Conservation (phyloP, 2,329 filamentous ascomycete species). For the Saccharata proteae region DNA sequence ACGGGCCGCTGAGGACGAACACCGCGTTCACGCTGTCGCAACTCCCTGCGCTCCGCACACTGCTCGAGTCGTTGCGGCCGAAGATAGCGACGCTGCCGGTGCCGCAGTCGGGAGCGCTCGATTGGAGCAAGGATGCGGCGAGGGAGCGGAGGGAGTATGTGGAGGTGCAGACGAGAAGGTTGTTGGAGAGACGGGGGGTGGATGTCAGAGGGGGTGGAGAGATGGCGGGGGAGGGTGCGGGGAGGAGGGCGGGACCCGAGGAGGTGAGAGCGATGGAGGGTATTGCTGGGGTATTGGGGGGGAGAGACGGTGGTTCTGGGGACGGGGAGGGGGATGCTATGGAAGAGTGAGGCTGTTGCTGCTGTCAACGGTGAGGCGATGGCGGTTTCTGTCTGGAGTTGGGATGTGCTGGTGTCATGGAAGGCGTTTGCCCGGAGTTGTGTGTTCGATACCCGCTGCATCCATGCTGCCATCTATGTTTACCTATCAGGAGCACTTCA, state of each 20-base stretch:
- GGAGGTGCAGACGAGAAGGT: slow-evolving; percentile 41
- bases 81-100: slow-evolving; percentile 40
- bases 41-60: slow-evolving; percentile 61
- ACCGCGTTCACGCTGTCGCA: slow-evolving; percentile 72
- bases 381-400: too few relatives aligned
- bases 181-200: slow-evolving; percentile 62
- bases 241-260: slow-evolving; percentile 18
- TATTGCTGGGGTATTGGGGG: slow-evolving; percentile 15
- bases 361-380: too few relatives aligned
- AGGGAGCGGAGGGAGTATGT: slow-evolving; percentile 71
- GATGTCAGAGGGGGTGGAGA: slow-evolving; percentile 31
- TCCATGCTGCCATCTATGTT: too few relatives aligned
- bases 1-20: slow-evolving; percentile 47
- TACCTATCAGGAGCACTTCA: too few relatives aligned
- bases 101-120: slow-evolving; percentile 17
- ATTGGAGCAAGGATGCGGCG: slow-evolving; percentile 38
- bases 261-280: slow-evolving; percentile 26
- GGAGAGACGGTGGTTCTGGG: not conserved
- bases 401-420: too few relatives aligned
- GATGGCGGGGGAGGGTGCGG: slow-evolving; percentile 17
- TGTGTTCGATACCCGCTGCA: too few relatives aligned
- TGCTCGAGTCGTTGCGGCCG: slow-evolving; percentile 56
- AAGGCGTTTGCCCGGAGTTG: too few relatives aligned
- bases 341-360: slow-evolving; percentile 6
- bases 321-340: slow-evolving; percentile 2